Conservation (phyloP, 805 yeast genomes). For the Candida endomychidarum region DNA sequence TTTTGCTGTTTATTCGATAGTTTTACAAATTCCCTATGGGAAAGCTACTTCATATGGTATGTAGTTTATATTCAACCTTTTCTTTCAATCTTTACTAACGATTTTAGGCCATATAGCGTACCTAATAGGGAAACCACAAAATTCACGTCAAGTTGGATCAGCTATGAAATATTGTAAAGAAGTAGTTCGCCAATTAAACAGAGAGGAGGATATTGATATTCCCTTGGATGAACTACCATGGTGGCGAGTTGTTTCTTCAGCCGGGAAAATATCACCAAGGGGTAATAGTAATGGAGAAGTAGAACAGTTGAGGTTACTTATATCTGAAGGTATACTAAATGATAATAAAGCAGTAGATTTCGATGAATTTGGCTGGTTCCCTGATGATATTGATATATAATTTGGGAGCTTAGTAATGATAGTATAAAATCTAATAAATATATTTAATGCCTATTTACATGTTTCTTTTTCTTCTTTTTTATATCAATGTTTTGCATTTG, state of each 20-base stretch:
- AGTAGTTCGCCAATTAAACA: slow-evolving; percentile 24
- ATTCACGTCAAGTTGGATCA: slow-evolving; percentile 74
- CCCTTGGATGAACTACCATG: slow-evolving; percentile 51
- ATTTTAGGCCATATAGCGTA: slow-evolving; percentile 66
- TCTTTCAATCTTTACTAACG: neutral
- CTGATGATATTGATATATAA: slow-evolving; percentile 40
- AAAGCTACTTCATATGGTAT: slow-evolving; percentile 66
- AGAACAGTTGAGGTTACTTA: slow-evolving; percentile 46
- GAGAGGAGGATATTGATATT: slow-evolving; percentile 15
- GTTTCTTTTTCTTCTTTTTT: slow-evolving; percentile 9
- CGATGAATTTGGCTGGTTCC: slow-evolving; percentile 67
- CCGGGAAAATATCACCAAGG: slow-evolving; percentile 61
- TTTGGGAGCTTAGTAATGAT: too few species aligned
- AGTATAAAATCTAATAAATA: neutral
- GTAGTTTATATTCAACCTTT: slow-evolving; percentile 16
- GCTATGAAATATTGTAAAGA: slow-evolving; percentile 51
- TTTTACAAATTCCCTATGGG: slow-evolving; percentile 58
- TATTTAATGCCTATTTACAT: slow-evolving; percentile 1
- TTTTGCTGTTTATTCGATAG: slow-evolving; percentile 56
- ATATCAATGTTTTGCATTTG: slow-evolving; percentile 21
- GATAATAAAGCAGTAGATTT: slow-evolving; percentile 42
- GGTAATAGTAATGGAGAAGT: slow-evolving; percentile 41
- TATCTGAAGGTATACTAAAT: slow-evolving; percentile 47
- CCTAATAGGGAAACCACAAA: slow-evolving; percentile 58
- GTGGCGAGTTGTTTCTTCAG: slow-evolving; percentile 75